Conservation (phyloP, 345 rosid species). For the Hirschfeldia incana region DNA sequence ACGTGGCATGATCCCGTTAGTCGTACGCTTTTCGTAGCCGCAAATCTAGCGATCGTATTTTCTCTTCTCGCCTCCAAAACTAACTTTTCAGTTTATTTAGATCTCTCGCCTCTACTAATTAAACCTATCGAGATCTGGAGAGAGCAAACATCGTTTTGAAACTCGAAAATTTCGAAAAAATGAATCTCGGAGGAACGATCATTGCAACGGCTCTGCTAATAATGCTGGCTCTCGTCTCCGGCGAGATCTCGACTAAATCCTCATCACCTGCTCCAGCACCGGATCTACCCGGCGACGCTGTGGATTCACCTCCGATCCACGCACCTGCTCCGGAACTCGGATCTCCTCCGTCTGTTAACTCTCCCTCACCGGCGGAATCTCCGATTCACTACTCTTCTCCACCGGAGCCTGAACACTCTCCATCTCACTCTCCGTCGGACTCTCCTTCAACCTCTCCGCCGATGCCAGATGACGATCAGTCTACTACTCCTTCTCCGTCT, state of each 20-base stretch:
- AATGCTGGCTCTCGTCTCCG: constrained; percentile 23
- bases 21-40: constrained; percentile 39
- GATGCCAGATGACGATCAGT: constrained; percentile 6
- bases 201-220: neutral
- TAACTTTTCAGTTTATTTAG: constrained; percentile 8
- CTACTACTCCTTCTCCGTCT: constrained; percentile 4
- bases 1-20: constrained; percentile 16
- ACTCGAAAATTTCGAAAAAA: constrained; percentile 11
- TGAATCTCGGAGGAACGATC: constrained; percentile 23
- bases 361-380: constrained; percentile 17
- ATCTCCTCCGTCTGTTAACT: constrained; percentile 14
- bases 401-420: constrained; percentile 30
- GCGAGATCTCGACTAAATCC: constrained; percentile 8
- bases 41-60: constrained; percentile 27
- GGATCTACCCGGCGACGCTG: constrained; percentile 12
- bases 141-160: neutral
- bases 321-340: neutral
- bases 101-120: constrained; percentile 14
- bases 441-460: constrained; percentile 29
- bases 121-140: constrained; percentile 13
- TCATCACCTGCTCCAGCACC: constrained; percentile 42
- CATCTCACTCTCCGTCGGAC: constrained; percentile 33
- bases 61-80: constrained; percentile 1
- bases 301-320: constrained; percentile 29
- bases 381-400: constrained; percentile 24